phyloP scores from a whole-genome alignment of 345 rosid species.

The Corchorus olitorius region DNA sequence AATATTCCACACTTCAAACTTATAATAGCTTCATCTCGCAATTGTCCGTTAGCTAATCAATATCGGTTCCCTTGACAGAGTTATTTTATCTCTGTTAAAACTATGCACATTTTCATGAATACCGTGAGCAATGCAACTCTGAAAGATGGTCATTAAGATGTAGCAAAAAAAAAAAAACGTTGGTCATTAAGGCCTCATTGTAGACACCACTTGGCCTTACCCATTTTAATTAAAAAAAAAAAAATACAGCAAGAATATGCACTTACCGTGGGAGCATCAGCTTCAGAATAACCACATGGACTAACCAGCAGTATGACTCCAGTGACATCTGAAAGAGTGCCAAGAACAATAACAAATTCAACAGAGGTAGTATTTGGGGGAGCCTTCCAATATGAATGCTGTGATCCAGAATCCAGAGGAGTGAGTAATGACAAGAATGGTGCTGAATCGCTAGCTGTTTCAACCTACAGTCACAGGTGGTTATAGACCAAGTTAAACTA shows the following conservation, averaged over 20 bases:
- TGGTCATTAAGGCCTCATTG: background rate
- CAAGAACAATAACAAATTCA: conserved; percentile 73
- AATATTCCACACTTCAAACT: conserved; percentile 2
- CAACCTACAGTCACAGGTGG: conserved; percentile 57
- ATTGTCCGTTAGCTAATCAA: background rate
- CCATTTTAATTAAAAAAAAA: conserved; percentile 13
- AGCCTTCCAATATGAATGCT: conserved; percentile 82
- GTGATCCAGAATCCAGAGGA: conserved; percentile 60
- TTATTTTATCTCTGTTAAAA: background rate
- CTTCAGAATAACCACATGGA: conserved; percentile 89
- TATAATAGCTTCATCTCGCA: background rate
- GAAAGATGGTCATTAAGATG: background rate
- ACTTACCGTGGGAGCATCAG: conserved; percentile 82
- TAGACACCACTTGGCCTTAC: background rate
- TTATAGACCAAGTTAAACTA: conserved; percentile 16
- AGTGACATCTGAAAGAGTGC: conserved; percentile 74
- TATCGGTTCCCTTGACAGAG: background rate
- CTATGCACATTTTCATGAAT: background rate
- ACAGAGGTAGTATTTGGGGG: conserved; percentile 57
- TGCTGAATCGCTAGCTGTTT: conserved; percentile 85
- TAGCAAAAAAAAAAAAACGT: no score
- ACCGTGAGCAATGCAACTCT: background rate
- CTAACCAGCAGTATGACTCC: conserved; percentile 82
- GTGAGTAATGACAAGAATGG: conserved; percentile 72
- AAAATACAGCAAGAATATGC: conserved; percentile 3